phyloP scores from a whole-genome alignment of 1,284 basidiomycete species.

The Leucoagaricus sp. region DNA sequence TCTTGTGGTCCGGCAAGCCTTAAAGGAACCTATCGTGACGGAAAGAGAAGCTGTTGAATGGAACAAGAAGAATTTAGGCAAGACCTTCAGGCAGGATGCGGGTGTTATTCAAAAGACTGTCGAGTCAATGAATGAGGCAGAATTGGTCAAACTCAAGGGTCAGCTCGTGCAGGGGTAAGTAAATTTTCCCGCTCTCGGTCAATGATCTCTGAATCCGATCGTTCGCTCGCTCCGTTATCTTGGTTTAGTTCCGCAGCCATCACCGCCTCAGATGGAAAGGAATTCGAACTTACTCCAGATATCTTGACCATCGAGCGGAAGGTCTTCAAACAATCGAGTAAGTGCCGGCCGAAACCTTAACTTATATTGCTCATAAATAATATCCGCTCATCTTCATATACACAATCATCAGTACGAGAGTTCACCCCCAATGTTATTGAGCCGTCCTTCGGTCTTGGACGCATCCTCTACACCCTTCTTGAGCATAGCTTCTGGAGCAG shows the following conservation, averaged over 20 bases:
- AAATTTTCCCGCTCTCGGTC: not conserved
- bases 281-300: slow-evolving; percentile 76
- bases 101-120: slow-evolving; percentile 74
- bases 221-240: slow-evolving; percentile 19
- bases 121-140: slow-evolving; percentile 67
- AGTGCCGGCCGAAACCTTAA: slow-evolving; percentile 32
- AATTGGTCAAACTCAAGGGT: slow-evolving; percentile 69
- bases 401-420: slow-evolving; percentile 72
- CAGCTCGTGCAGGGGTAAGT: slow-evolving; percentile 78
- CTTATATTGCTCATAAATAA: not conserved
- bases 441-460: slow-evolving; percentile 97
- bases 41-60: slow-evolving; percentile 78
- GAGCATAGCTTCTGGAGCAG: slow-evolving; percentile 98
- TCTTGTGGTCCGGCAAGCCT: slow-evolving; percentile 81
- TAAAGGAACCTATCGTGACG: slow-evolving; percentile 72
- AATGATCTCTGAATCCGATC: slow-evolving; percentile 17
- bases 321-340: slow-evolving; percentile 89
- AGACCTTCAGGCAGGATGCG: slow-evolving; percentile 88
- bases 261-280: slow-evolving; percentile 59
- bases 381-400: not conserved
- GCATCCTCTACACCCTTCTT: slow-evolving; percentile 92
- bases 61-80: slow-evolving; percentile 90
- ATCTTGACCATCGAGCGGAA: slow-evolving; percentile 82
- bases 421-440: slow-evolving; percentile 98
- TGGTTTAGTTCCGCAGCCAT: slow-evolving; percentile 47